Evolutionary conservation across 2,329 filamentous ascomycete species (phyloP).

Genomic region (Septoria linicola): DNA sequence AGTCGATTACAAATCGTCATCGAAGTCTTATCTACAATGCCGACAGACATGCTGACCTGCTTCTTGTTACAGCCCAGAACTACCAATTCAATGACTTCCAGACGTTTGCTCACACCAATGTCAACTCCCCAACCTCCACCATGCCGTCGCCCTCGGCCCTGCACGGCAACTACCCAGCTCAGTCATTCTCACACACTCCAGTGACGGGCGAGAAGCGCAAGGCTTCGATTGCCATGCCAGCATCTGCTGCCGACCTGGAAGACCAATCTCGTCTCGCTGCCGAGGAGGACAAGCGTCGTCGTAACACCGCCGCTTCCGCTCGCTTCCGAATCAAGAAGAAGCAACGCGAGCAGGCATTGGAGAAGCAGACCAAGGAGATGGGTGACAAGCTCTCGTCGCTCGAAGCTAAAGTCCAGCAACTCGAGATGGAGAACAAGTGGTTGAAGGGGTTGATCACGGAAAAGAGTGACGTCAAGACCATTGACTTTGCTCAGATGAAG

Average conservation of each 20-base stretch:
- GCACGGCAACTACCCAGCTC: slow-evolving; percentile 33
- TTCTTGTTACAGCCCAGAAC: slow-evolving; percentile 33
- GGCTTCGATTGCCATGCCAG: slow-evolving; percentile 38
- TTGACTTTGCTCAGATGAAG: slow-evolving; percentile 27
- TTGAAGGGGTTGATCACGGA: slow-evolving; percentile 53
- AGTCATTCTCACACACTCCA: slow-evolving; percentile 23
- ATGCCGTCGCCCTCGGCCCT: slow-evolving; percentile 33
- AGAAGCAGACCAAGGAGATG: slow-evolving; percentile 54
- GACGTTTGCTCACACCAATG: slow-evolving; percentile 35
- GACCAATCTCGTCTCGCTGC: slow-evolving; percentile 49
- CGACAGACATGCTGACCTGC: slow-evolving; percentile 14
- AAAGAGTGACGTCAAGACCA: slow-evolving; percentile 42
- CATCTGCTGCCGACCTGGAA: slow-evolving; percentile 42
- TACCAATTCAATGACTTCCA: slow-evolving; percentile 51
- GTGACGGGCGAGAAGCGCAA: slow-evolving; percentile 48
- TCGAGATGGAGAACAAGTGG: slow-evolving; percentile 56
- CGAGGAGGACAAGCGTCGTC: slow-evolving; percentile 55
- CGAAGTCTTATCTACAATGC: neutral
- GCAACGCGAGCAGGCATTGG: slow-evolving; percentile 53
- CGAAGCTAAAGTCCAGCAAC: slow-evolving; percentile 49
- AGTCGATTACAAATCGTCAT: slow-evolving; percentile 15
- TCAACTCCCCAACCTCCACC: slow-evolving; percentile 29
- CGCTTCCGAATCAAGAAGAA: slow-evolving; percentile 58
- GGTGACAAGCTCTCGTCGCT: slow-evolving; percentile 47
- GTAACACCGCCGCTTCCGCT: slow-evolving; percentile 54